Evolutionary conservation across 768 basidiomycete species (phyloP), one percentile per base, ranked within the genome.

Genomic region (Mycena crocata): DNA sequence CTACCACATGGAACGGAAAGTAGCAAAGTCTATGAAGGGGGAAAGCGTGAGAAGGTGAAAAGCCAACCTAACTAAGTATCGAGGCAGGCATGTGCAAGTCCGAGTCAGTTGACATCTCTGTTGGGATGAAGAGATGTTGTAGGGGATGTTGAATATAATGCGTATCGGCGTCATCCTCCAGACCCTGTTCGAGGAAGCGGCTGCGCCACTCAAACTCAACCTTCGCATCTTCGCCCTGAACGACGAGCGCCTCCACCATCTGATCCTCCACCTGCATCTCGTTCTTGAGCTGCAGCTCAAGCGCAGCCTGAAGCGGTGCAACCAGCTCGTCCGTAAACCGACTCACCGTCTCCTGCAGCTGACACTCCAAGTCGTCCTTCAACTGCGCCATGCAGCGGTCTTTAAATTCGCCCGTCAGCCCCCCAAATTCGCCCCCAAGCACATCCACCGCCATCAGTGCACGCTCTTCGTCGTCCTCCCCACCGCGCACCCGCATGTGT

Each of bases 141-240:
- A 67, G 61, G 6, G 66, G 66, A 44, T 67, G 66, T 31, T 67
- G 66, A 28, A 57, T 67, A n/a, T 57, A 49, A 46, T 60, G 37
- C 30, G 10, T 60, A 4, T 50, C 52, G 55, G 10, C 42, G 1
- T 30, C 9, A 7, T 48, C 55, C 6, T 63, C 61, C 35, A 23
- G 23, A 5, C 42, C 37, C 66, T 61, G 48, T 44, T 66, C 69
- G 24, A 70, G 52, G 17, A 64, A 62, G 24, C 62, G 55, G 31
- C 65, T 31, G 12, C 69, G 61, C 69, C 69, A 70, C 44, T 66
- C 69, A 28, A 66, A 70, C 62, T 67, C 69, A 14, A 70, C 62
- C 52, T 66, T 62, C 45, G 69, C 69, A 52, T 70, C 69, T 48
- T 67, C 69, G 15, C 65, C 62, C 65, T 66, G 65, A 31, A 63